Base-by-base conservation (phyloP, 306 rosid species). In the Vigna nakashimae region DNA sequence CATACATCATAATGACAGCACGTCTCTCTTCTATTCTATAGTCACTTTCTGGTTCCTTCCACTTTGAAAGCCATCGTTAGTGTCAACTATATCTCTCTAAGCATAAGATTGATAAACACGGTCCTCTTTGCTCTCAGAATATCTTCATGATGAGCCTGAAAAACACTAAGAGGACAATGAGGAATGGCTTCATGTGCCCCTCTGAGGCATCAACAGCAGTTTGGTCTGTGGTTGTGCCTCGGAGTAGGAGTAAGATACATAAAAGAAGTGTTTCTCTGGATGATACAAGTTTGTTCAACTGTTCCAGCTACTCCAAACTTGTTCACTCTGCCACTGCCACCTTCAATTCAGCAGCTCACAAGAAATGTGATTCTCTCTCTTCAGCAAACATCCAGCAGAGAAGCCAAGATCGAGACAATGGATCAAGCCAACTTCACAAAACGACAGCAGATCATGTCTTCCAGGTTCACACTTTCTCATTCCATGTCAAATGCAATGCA, bases 151-250 rank as follows among this genome's bases (percentile, higher is more conserved):
- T 84, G 88, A 91, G 67, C 74, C 70, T 64, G 84, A 88, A 82
- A 71, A 74, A 18, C 70, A 69, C 62, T 32, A 57, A 74, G 65
- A 58, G 62, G 80, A 88, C 57, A 56, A 84, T 85, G 81, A 79
- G 80, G 69, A 77, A 68, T 9, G 97, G 92, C 1, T 91, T 93
- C 83, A 91, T 85, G 97, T 93, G 98, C 81, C 96, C 83, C 14
- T 88, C 92, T 52, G 80, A 74, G 24, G 89, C 90, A 3, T 83
- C 98, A 75, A 90, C 97, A 5, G 91, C 96, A 3, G 92, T 90
- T 38, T 93, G 86, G 48, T 84, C 95, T 9, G 86, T 73, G 51
- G 71, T 93, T 5, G 76, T 89, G 34, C 90, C 98, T 11, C 80
- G 67, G 12, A 60, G 5, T 6, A 60, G 43, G 22, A 60, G 20